Base-by-base conservation (phyloP, 2,329 filamentous ascomycete genomes). In the Nothomitra cinnamomea region DNA sequence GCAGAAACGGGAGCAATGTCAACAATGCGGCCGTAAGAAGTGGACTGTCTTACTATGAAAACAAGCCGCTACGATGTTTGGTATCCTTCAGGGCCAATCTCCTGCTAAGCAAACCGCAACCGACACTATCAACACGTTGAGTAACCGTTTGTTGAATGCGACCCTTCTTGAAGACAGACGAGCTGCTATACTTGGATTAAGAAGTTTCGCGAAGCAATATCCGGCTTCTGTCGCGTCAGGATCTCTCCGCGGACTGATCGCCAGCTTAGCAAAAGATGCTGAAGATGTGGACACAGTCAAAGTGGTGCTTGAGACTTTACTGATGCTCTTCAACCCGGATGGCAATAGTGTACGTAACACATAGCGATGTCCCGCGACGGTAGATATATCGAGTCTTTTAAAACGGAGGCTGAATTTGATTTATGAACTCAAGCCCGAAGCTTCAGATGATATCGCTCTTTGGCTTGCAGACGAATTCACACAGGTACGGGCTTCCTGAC, bases 401-500 rank as follows among this genome's bases (percentile, higher is more conserved):
- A 40, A 13, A 54, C 2, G 52, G 15, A 43, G 32, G 22, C 12
- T 54, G 3, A 22, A 21, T 32, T 24, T 51, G 19, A 19, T 55
- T 52, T 25, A n/a, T 35, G 10, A 49, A 49, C 22, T 35, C 74
- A 64, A 94, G 87, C 73, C 87, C 32, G 90, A 96, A 75, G 87
- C 90, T 53, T 95, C 90, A 13, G 90, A 96, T 59, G 92, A 98
- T 68, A 94, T 98, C 61, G 85, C 85, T 17, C 73, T 96, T 25
- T 98, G 92, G 88, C 75, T 98, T 56, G 92, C 92, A 53, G 92
- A 98, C 69, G 90, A 96, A 67, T 98, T 98, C 66, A 95, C 92
- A 35, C 89, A 95, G 74, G 79, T 82, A 72, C 59, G 69, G 63
- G 42, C 42, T 50, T 32, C 28, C 45, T 12, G 19, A 4, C n/a